phyloP scores from a whole-genome alignment of 2,329 filamentous ascomycete species.

The Ophiostoma perfectum region DNA sequence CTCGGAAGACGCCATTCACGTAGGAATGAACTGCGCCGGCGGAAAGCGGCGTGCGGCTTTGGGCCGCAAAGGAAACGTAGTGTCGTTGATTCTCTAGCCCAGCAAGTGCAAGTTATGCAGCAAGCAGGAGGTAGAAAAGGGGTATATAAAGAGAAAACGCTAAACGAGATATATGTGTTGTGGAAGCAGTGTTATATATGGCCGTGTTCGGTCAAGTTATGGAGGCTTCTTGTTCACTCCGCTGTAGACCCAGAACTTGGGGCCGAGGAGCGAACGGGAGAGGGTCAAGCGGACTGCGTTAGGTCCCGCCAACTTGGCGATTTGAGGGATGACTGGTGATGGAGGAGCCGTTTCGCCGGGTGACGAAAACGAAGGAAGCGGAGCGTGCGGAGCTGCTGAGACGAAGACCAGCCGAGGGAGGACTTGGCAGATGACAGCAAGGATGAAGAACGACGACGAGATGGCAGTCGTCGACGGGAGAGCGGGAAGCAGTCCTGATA shows the following conservation, averaged over 20 bases:
- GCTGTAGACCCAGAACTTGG: slow-evolving; percentile 87
- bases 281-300: slow-evolving; percentile 62
- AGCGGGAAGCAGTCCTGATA: neutral
- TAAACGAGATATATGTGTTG: slow-evolving; percentile 10
- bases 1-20: slow-evolving; percentile 28
- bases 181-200: slow-evolving; percentile 10
- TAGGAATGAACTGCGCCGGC: slow-evolving; percentile 24
- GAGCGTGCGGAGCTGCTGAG: neutral
- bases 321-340: slow-evolving; percentile 17
- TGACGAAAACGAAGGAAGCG: slow-evolving; percentile 18
- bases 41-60: slow-evolving; percentile 27
- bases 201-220: slow-evolving; percentile 58
- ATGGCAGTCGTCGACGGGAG: neutral
- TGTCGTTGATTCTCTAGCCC: slow-evolving; percentile 20
- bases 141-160: slow-evolving; percentile 11
- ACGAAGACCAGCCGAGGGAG: neutral
- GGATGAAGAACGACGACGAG: neutral
- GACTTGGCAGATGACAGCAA: neutral
- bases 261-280: slow-evolving; percentile 85
- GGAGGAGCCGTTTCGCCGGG: slow-evolving; percentile 19
- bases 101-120: slow-evolving; percentile 18
- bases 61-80: slow-evolving; percentile 23
- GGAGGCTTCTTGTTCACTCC: slow-evolving; percentile 97
- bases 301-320: slow-evolving; percentile 38
- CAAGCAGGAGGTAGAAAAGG: slow-evolving; percentile 16